Percentiles rank a stretch among this genome's conserved stretches.
Conservation (phyloP, 192 early-diverging fungal genomes). For the Piromyces sp. region DNA sequence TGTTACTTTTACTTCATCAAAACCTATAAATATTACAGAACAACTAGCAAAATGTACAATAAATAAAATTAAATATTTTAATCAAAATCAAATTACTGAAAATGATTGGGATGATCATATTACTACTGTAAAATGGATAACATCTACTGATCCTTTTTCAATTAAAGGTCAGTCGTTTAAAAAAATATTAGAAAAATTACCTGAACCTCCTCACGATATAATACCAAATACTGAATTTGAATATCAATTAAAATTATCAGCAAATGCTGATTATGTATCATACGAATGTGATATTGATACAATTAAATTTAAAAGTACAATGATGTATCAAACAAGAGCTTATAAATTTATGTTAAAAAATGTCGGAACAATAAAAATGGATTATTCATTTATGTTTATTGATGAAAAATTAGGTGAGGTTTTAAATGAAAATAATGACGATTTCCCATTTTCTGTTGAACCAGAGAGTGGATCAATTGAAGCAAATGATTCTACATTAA, state of each 20-base stretch:
- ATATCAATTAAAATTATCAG: constrained; percentile 14
- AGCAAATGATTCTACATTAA: constrained; percentile 13
- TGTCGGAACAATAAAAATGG: constrained; percentile 21
- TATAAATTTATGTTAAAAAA: constrained; percentile 23
- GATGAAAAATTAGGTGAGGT: constrained; percentile 8
- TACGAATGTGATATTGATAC: constrained; percentile 26
- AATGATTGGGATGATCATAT: constrained; percentile 30
- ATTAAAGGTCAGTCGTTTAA: constrained; percentile 6
- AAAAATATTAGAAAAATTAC: constrained; percentile 21
- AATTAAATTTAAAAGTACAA: constrained; percentile 33
- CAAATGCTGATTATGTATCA: constrained; percentile 25
- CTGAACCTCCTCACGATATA: constrained; percentile 23
- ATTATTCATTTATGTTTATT: constrained; percentile 15
- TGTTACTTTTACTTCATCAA: constrained; percentile 17
- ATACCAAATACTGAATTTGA: constrained; percentile 6
- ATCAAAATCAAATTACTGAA: constrained; percentile 9
- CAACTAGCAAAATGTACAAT: constrained; percentile 8
- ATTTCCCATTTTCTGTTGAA: constrained; percentile 25
- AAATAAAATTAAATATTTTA: constrained; percentile 14
- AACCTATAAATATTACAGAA: constrained; percentile 10
- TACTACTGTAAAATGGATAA: constrained; percentile 21
- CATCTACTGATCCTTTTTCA: neutral
- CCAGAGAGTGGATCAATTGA: constrained; percentile 18
- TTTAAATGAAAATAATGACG: constrained; percentile 4
- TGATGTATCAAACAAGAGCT: constrained; percentile 36